Conservation (phyloP, 352 stramenopile genomes). For the Phytophthora pluvialis region DNA sequence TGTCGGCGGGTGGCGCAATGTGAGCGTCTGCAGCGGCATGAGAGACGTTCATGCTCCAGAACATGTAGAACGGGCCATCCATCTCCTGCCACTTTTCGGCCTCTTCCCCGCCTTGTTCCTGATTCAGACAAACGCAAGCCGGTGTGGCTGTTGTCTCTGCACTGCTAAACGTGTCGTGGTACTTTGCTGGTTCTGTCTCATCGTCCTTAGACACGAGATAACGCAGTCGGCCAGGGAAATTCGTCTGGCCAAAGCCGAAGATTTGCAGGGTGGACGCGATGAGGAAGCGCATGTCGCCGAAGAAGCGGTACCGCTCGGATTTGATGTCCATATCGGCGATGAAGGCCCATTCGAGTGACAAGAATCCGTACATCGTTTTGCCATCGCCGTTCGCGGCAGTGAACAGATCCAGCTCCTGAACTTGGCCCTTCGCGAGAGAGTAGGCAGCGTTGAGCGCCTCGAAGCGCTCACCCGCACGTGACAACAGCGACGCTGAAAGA, state of each 20-base stretch:
- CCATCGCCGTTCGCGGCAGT: conserved; percentile 50
- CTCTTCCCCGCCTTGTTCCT: conserved; percentile 20
- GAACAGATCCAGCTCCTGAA: conserved; percentile 73
- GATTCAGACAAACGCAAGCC: conserved; percentile 31
- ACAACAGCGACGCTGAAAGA: conserved; percentile 59
- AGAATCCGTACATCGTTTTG: conserved; percentile 75
- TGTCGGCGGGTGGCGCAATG: conserved; percentile 50
- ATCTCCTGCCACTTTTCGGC: conserved; percentile 46
- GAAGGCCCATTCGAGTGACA: conserved; percentile 88
- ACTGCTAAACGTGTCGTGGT: conserved; percentile 38
- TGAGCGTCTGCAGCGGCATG: conserved; percentile 52
- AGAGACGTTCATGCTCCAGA: conserved; percentile 69
- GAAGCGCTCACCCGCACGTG: conserved; percentile 55
- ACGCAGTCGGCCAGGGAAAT: conserved; percentile 47
- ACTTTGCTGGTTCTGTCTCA: conserved; percentile 37
- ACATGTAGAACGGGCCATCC: conserved; percentile 58
- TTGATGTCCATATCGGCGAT: conserved; percentile 82
- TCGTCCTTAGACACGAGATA: conserved; percentile 47
- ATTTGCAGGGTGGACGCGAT: conserved; percentile 50
- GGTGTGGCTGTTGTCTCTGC: conserved; percentile 21
- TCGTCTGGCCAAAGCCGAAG: conserved; percentile 42
- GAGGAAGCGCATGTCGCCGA: conserved; percentile 68
- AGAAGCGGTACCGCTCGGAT: conserved; percentile 61
- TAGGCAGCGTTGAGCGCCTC: conserved; percentile 64
- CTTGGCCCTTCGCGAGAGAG: conserved; percentile 65